Conservation (phyloP, 192 early-diverging fungal species). For the Rhizoclosmatium sp. region DNA sequence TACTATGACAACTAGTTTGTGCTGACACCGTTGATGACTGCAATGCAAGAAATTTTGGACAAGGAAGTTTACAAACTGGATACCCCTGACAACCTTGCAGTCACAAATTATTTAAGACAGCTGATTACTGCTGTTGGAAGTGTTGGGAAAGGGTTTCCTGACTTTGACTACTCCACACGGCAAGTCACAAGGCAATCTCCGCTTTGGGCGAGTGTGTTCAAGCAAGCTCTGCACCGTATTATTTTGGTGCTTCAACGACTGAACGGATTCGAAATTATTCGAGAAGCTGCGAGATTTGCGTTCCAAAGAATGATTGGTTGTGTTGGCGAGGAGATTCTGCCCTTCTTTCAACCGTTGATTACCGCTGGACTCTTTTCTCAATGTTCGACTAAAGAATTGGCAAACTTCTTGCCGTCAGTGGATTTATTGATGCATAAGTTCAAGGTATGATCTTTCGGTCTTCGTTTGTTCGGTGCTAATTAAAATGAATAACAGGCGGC, state of each 20-base stretch:
- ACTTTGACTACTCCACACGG: constrained; percentile 40
- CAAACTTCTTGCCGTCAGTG: constrained; percentile 88
- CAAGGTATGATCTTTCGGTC: constrained; percentile 63
- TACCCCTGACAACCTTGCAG: constrained; percentile 69
- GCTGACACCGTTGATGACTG: constrained; percentile 78
- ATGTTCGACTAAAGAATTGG: constrained; percentile 78
- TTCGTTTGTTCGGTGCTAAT: constrained; percentile 5
- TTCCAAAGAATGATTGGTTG: constrained; percentile 89
- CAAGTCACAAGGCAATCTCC: constrained; percentile 40
- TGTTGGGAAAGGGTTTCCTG: constrained; percentile 82
- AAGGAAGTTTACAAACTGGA: constrained; percentile 68
- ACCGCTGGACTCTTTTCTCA: constrained; percentile 75
- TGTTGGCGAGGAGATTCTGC: constrained; percentile 82
- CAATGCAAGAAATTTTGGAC: constrained; percentile 78
- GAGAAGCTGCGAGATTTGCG: constrained; percentile 66
- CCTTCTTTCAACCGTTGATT: constrained; percentile 80
- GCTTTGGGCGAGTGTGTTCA: constrained; percentile 75
- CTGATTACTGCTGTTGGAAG: constrained; percentile 84
- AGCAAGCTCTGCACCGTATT: constrained; percentile 72
- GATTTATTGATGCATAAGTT: constrained; percentile 88
- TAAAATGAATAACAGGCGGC: constrained; percentile 50
- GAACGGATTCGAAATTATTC: constrained; percentile 49
- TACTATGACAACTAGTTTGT: constrained; percentile 63
- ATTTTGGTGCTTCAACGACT: constrained; percentile 56
- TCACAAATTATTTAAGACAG: constrained; percentile 81